phyloP scores from a whole-genome alignment of 345 rosid genomes.

The Rhizophora apiculata region DNA sequence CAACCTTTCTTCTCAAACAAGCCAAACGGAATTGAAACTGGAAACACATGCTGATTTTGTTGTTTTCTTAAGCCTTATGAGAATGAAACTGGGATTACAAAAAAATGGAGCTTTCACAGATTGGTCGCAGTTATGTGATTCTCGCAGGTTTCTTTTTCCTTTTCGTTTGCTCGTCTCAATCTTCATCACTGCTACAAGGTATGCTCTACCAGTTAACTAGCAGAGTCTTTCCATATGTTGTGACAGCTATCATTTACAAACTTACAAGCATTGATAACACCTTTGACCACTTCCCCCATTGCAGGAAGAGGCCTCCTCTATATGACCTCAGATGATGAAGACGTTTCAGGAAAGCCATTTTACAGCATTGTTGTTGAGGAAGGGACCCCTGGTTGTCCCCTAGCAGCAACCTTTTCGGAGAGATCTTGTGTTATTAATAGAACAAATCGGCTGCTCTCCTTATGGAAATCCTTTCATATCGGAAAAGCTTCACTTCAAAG shows the following conservation, averaged over 20 bases:
- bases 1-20: slow-evolving; percentile 2
- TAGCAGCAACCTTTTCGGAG: slow-evolving; percentile 63
- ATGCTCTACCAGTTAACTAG: slow-evolving; percentile 1
- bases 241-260: too few species aligned
- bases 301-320: slow-evolving; percentile 47
- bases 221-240: too few species aligned
- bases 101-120: slow-evolving; percentile 4
- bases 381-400: slow-evolving; percentile 69
- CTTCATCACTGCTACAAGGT: slow-evolving; percentile 33
- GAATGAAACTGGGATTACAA: slow-evolving; percentile 3
- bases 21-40: not conserved
- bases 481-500: slow-evolving; percentile 43
- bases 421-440: slow-evolving; percentile 56
- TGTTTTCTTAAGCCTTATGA: not conserved
- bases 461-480: slow-evolving; percentile 49
- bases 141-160: slow-evolving; percentile 17
- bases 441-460: slow-evolving; percentile 67
- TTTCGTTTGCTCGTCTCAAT: slow-evolving; percentile 8
- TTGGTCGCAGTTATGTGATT: slow-evolving; percentile 14
- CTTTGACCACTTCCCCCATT: not conserved
- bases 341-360: slow-evolving; percentile 62
- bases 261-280: too few species aligned
- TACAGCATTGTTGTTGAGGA: slow-evolving; percentile 69
- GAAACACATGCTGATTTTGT: not conserved
- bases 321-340: slow-evolving; percentile 53